Conservation (phyloP, 331 rosid genomes). For the Malus hybrid region DNA sequence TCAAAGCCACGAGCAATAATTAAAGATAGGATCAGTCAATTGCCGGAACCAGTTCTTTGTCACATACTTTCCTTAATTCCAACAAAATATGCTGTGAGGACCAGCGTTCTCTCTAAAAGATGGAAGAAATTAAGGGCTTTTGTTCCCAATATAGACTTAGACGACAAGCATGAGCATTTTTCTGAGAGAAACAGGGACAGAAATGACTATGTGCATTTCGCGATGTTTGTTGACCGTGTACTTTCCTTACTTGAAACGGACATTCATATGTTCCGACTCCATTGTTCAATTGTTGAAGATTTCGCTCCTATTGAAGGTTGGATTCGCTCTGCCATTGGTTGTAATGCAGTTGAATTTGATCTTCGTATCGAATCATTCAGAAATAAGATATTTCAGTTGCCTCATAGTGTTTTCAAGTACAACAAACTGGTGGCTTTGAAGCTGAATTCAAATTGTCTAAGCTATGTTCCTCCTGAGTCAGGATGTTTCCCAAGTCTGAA, state of each 20-base stretch:
- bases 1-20: neutral
- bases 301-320: neutral
- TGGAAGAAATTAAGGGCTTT: neutral
- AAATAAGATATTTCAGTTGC: neutral
- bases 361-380: neutral
- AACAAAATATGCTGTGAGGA: constrained; percentile 9
- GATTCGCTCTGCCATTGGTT: neutral
- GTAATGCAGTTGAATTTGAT: neutral
- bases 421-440: neutral
- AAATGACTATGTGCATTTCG: neutral
- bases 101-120: neutral
- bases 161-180: neutral
- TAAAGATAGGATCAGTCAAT: neutral
- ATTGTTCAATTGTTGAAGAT: neutral
- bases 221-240: neutral
- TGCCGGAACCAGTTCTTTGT: neutral
- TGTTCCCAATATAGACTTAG: neutral
- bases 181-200: neutral
- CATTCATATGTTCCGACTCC: neutral
- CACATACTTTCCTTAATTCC: neutral
- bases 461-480: neutral
- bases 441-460: neutral
- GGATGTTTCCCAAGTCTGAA: neutral
- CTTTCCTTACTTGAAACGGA: neutral
- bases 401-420: neutral